Base-by-base conservation (phyloP, 768 basidiomycete species). In the Porpolomopsis calyptriformis region DNA sequence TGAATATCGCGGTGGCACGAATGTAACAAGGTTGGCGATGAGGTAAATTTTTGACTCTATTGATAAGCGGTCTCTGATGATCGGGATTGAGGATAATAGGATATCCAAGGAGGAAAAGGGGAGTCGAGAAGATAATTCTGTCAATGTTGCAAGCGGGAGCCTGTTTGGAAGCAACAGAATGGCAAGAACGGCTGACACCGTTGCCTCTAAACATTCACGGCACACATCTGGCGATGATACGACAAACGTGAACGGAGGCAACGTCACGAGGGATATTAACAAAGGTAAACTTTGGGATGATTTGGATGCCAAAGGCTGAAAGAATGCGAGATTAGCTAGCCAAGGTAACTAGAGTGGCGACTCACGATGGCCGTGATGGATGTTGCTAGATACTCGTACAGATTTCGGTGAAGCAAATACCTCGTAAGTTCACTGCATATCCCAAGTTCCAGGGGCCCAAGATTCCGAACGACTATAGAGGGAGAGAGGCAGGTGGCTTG, bases 81-180 rank as follows among this genome's bases (percentile, higher is more conserved):
- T 51, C 6, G 57, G 22, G 38, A 47, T 50, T 26, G 38, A 33
- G 1, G 57, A 40, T 3, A 60, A 51, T 12, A 70, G 31, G 3
- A 55, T 50, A 36, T 61, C 58, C 14, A 76, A 60, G 26, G 61
- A 48, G 0, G 59, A 41, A 38, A 74, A 67, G 1, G 89, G 87
- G 10, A 93, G 67, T 8, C 70, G 67, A 12, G 77, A 67, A 12
- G 83, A 78, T 33, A 97, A 67, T 19, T 71, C 62, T 3, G 78
- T 77, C 27, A 94, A 72, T 18, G 77, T 71, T 0, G 64, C 60
- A 18, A 80, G 66, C 27, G 77, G 83, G 38, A 85, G 66, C 6
- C 78, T 82, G 60, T 86, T 83, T 1, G 88, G 89, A 0, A 97
- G 71, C 0, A 89, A 64, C 0, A 85, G 84, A 36, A 93, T 68